These are phyloP conservation scores for Chrysochromulina parva DNA, from an alignment of 78 protist genomes.

Conservation along the genomic window DNA sequence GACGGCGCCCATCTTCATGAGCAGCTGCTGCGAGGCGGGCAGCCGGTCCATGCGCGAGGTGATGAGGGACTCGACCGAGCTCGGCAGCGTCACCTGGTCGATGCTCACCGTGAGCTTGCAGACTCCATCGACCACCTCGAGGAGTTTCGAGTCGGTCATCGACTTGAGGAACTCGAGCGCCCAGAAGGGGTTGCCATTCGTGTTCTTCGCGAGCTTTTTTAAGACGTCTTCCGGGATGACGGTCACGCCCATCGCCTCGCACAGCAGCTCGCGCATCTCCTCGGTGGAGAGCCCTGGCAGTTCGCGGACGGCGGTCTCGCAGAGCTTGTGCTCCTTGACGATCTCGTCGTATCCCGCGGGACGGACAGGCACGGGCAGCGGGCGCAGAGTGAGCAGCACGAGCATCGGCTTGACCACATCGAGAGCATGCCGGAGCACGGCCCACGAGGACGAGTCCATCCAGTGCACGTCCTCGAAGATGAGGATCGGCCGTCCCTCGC, in stretches of 20 bases:
- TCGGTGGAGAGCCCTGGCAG: too few species aligned
- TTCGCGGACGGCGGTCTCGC: too few species aligned
- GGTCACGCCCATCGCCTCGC: neutral
- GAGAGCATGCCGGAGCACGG: neutral
- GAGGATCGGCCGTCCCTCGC: neutral
- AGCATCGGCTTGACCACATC: neutral
- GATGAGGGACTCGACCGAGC: conserved; percentile 10
- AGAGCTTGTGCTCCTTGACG: too few species aligned
- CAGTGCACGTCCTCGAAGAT: neutral
- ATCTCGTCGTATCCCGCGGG: too few species aligned
- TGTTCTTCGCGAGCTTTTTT: neutral
- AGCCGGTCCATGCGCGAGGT: neutral
- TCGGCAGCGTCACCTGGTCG: neutral
- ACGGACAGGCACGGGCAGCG: neutral
- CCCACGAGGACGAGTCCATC: neutral
- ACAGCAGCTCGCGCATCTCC: neutral
- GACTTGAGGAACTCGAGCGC: neutral
- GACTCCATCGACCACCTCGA: neutral
- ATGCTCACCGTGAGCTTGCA: neutral
- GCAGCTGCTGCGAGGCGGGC: neutral
- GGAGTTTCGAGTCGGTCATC: neutral
- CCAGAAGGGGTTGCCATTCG: neutral
- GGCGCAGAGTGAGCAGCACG: neutral
- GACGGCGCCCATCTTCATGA: neutral
- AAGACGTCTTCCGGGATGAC: neutral